Evolutionary conservation across 495 filamentous ascomycete species (phyloP), one percentile per base, ranked within the genome.

Genomic region (Margaritispora aquatica): DNA sequence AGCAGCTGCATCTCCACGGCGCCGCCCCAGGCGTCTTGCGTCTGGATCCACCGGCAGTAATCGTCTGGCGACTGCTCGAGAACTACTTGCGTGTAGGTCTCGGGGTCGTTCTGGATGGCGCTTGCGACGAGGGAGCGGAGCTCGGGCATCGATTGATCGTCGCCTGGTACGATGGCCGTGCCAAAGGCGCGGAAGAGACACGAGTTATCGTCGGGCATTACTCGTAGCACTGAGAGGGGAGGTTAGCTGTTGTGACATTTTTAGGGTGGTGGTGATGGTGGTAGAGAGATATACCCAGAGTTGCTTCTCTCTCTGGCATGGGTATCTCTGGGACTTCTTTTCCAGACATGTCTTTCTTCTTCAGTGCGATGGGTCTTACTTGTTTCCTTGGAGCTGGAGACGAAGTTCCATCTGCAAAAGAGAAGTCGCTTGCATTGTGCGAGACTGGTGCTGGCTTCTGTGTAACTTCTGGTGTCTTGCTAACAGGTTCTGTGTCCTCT

Each of bases 151-250:
- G 59, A 69, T n/a, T 79, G 75, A 61, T 92, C 85, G 66, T 88
- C 81, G 7, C 76, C 77, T 41, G 85, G 85, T 57, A 89, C 80
- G 20, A 96, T 79, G 2, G 90, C 89, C 53, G 84, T 86, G 54
- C 86, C 85, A 23, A 97, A 81, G 0, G 95, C 94, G 10, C 91
- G 88, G 71, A 97, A 98, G 59, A 97, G 84, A 71, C 94, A 98
- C 47, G 84, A 88, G 71, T 97, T 97, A 69, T 98, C 94, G 68
- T 97, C 94, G 10, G 92, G 90, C 94, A 98, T 97, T 31, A 97
- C 90, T 1, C 94, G 86, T 4, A 97, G 83, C 26, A 96, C 85
- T 80, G 41, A 23, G 17, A 26, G 29, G 15, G 36, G 57, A 41
- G 54, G 57, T 41, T 44, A 67, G 48, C 20, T 38, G 26, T 15